Base-by-base conservation (phyloP, 1,284 basidiomycete genomes). In the Prillingera fragicola region DNA sequence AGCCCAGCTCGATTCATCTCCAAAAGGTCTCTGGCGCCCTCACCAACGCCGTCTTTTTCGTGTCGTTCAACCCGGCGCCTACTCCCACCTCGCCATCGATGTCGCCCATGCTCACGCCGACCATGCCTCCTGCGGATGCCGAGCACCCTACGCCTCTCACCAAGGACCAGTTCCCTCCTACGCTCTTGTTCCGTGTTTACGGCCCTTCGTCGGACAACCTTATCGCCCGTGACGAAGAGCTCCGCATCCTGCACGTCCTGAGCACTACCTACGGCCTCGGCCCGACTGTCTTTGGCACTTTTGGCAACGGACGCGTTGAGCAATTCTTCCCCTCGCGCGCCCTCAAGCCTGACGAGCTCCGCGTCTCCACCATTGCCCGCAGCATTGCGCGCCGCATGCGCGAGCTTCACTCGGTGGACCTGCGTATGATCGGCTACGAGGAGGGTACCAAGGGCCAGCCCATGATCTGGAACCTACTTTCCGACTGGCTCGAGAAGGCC, bases 41-140 rank as follows among this genome's bases (percentile, higher is more conserved):
- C 56, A 96, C 91, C 33, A 96, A 96, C 65, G 85, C 87, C 50
- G 88, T 96, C 43, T 95, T 89, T 72, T 96, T 95, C 71, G 83
- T 95, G 39, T 85, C 74, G 15, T 76, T 70, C 62, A 73, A 70
- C 46, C 70, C 63, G 7, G 56, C 57, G 14, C 60, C 63, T 8
- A 54, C 54, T 44, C 64, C 63, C 5, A 64, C 61, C 1, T 65
- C 59, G 14, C 65, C 67, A 5, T 62, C 62, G 33, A 65, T 69
- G 58, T 69, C 66, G 14, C 67, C 68, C 10, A 39, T 72, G 39
- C 55, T 70, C 15, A 71, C 69, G 6, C 69, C 69, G 4, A 68
- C 63, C 3, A 59, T 71, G 53, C 66, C 67, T 7, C 59, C 65
- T 5, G 45, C 48, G 3, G 62, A 69, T 45, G 61, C 65, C 4